Percentiles rank a stretch among this genome's conserved stretches.
Conservation (phyloP, 2,329 filamentous ascomycete species). For the Aureobasidium sp. region DNA sequence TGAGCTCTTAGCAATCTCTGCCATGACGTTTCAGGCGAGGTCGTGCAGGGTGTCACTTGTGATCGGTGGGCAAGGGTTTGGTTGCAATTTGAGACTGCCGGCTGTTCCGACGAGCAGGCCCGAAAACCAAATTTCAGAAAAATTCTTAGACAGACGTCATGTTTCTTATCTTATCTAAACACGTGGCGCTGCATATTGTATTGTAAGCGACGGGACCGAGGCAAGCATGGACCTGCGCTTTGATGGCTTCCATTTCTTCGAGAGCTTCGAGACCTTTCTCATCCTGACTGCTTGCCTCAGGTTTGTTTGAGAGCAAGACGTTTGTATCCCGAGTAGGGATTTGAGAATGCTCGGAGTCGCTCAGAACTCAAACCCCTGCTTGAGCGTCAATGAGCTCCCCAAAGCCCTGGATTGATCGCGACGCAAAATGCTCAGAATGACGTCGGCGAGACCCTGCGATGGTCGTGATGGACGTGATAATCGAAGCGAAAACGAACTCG, state of each 20-base stretch:
- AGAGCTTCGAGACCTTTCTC: not conserved
- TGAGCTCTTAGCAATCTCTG: not conserved
- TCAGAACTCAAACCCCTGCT: not conserved
- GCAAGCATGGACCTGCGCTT: not conserved
- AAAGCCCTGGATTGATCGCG: not conserved
- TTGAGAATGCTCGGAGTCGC: not conserved
- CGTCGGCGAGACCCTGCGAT: not conserved
- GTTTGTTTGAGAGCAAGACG: not conserved
- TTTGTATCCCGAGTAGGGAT: not conserved
- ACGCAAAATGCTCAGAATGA: not conserved
- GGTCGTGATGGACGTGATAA: not conserved
- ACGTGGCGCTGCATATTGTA: not conserved
- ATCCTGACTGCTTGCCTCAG: not conserved
- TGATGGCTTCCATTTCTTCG: not conserved
- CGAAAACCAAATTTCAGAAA: not conserved
- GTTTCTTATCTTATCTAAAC: constrained; percentile 1
- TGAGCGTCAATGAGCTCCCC: not conserved
- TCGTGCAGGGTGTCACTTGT: not conserved
- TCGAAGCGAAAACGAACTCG: not conserved
- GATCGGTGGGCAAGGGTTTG: not conserved
- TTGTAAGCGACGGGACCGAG: not conserved
- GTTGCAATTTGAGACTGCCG: not conserved
- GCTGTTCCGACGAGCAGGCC: not conserved
- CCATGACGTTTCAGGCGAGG: constrained; percentile 3
- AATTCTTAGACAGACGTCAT: not conserved